Evolutionary conservation across 1,284 basidiomycete species (phyloP), one percentile per base, ranked within the genome.

Genomic region (Trametes pubescens): DNA sequence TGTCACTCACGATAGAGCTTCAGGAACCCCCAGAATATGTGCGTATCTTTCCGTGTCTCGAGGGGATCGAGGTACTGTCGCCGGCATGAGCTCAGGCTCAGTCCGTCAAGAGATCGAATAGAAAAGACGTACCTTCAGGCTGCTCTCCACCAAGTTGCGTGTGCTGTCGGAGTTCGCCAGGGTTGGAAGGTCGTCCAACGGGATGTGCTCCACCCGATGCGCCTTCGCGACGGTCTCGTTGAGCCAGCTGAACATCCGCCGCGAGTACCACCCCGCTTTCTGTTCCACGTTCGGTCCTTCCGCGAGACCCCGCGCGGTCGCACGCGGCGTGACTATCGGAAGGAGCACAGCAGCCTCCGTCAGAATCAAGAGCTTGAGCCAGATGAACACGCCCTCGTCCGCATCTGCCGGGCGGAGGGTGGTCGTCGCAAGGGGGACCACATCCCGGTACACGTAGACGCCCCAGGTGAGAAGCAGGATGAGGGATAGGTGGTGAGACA

Each of bases 251-350:
- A 83, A 93, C 38, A 85, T 79, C 22, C 82, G 51, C 63, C 86
- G 76, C 2, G 85, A 89, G 21, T 88, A 69, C 59, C 86, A 77
- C 0, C 88, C 85, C 0, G 88, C 84, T 0, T 85, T 88, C 71
- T 92, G 89, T 69, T 92, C 89, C 10, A 87, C 84, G 74, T 86
- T 89, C 8, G 82, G 80, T 21, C 77, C 71, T 5, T 76, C 72
- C 64, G 73, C 71, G 4, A 81, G 80, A 48, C 82, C 72, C 83
- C 85, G 22, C 5, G 10, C 69, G 10, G 4, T 14, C 14, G 40
- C 18, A 21, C 81, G 77, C 14, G 86, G 85, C n/a, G 78, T 75
- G 51, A 81, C 61, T 2, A 85, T 69, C 0, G 86, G 85, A 14
- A 86, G 72, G 22, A 81, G 61, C 1, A 82, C 71, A 0, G 78